phyloP scores from a whole-genome alignment of 169 alveolate genomes.

The Toxoplasma gondii region DNA sequence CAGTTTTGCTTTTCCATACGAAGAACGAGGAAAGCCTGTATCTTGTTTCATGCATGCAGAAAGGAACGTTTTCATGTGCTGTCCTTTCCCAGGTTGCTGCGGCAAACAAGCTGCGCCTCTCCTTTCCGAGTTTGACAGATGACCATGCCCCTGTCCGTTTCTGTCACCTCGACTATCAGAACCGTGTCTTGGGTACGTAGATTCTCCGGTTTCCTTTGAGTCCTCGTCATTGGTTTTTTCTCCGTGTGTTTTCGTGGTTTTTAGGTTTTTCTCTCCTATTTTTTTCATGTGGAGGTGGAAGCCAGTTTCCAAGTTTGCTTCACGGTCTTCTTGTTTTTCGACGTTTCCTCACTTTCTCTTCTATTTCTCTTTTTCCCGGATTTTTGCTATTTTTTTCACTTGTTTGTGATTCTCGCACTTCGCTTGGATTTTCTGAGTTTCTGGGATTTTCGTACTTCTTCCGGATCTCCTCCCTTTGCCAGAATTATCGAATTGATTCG shows the following conservation, averaged over 20 bases:
- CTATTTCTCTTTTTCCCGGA: background rate
- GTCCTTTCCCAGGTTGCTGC: background rate
- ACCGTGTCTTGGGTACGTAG: slow-evolving; percentile 17
- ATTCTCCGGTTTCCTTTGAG: background rate
- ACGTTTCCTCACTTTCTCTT: background rate
- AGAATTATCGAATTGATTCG: background rate
- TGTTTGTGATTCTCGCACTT: too few relatives aligned
- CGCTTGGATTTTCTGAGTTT: background rate
- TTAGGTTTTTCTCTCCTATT: background rate
- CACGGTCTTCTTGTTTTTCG: background rate
- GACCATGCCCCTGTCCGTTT: background rate
- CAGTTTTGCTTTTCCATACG: too few relatives aligned
- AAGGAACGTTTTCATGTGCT: too few relatives aligned
- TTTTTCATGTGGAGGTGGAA: background rate
- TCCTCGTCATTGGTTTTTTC: background rate
- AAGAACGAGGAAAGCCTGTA: too few relatives aligned
- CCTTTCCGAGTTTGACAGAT: background rate
- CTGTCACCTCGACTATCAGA: background rate
- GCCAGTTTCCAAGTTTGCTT: background rate
- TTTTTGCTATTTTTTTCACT: background rate
- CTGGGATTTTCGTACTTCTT: too few relatives aligned
- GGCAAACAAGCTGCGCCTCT: slow-evolving; percentile 19
- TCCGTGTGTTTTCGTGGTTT: background rate
- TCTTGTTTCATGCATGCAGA: too few relatives aligned
- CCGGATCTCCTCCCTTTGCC: background rate